Percentiles rank a stretch among this genome's conserved stretches.
Conservation (phyloP, 768 basidiomycete species). For the Leccinum aurantiacum region DNA sequence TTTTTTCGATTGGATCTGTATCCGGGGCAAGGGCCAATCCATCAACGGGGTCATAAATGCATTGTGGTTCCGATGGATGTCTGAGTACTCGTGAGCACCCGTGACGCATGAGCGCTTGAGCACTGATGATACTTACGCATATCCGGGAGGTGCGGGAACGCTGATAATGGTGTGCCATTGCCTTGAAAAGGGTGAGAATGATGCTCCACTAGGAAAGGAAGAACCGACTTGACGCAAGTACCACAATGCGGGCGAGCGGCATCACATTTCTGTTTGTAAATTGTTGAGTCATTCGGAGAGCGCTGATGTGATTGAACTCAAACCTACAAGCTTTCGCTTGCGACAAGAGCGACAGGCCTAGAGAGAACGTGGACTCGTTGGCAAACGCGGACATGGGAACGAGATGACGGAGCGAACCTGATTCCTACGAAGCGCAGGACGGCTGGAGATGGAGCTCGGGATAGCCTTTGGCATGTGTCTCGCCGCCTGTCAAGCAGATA, state of each 20-base stretch:
- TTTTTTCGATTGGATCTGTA: conserved; percentile 76
- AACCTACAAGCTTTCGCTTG: conserved; percentile 76
- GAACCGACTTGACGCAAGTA: conserved; percentile 78
- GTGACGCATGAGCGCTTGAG: neutral
- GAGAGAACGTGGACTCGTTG: neutral
- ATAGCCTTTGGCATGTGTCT: conserved; percentile 66
- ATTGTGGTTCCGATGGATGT: conserved; percentile 84
- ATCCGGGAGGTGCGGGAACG: conserved; percentile 83
- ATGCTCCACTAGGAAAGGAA: neutral
- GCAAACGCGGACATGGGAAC: conserved; percentile 8
- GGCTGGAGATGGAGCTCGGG: conserved; percentile 38
- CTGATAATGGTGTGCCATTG: conserved; percentile 81
- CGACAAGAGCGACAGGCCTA: conserved; percentile 83
- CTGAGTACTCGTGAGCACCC: conserved; percentile 37
- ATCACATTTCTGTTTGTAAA: conserved; percentile 72
- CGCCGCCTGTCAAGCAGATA: conserved; percentile 1
- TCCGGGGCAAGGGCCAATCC: conserved; percentile 75
- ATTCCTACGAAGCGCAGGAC: conserved; percentile 74
- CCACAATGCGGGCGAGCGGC: conserved; percentile 82
- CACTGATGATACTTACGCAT: conserved; percentile 55
- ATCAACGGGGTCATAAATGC: conserved; percentile 84
- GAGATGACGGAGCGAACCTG: conserved; percentile 46
- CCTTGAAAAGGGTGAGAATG: conserved; percentile 38
- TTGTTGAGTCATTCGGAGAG: conserved; percentile 6
- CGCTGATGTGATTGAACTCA: neutral